Conservation (phyloP, 257 asterid genomes). For the Jaltomata sinuosa region DNA sequence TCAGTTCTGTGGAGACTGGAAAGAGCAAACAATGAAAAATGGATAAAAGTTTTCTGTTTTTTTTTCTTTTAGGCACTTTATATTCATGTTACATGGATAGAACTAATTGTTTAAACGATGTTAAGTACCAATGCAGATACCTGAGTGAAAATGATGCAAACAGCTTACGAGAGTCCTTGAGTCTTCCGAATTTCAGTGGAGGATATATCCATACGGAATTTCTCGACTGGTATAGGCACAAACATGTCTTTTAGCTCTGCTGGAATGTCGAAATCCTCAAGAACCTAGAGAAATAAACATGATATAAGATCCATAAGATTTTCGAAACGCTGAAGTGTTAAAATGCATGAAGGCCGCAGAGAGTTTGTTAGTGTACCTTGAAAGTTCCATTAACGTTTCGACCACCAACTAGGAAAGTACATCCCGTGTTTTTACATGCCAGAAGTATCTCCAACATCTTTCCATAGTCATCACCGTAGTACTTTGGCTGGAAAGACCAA, state of each 20-base stretch:
- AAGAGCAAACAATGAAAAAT: not conserved
- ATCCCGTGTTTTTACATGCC: constrained; percentile 80
- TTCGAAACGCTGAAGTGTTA: not conserved
- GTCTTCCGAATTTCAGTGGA: constrained; percentile 70
- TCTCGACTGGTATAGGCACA: constrained; percentile 63
- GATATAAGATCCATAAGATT: not conserved
- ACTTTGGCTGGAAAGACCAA: constrained; percentile 59
- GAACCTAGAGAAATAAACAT: constrained; percentile 41
- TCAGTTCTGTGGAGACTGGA: not conserved
- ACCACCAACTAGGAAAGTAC: constrained; percentile 78
- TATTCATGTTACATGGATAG: not conserved
- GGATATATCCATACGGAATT: constrained; percentile 74
- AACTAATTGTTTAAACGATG: not conserved
- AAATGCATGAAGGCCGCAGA: not conserved
- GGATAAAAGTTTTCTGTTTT: not conserved
- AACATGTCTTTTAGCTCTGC: constrained; percentile 66
- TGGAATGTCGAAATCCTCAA: constrained; percentile 73
- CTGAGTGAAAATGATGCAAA: not conserved
- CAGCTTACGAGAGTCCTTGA: constrained; percentile 16
- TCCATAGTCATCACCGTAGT: constrained; percentile 54
- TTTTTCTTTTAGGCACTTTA: not conserved
- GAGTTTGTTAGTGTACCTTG: constrained; percentile 35
- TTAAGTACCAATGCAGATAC: not conserved
- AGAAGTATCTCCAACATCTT: constrained; percentile 70
- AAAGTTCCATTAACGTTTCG: constrained; percentile 63